These are phyloP conservation scores for Capsicum pubescens DNA, from an alignment of 257 asterid species.

Conservation along the genomic window DNA sequence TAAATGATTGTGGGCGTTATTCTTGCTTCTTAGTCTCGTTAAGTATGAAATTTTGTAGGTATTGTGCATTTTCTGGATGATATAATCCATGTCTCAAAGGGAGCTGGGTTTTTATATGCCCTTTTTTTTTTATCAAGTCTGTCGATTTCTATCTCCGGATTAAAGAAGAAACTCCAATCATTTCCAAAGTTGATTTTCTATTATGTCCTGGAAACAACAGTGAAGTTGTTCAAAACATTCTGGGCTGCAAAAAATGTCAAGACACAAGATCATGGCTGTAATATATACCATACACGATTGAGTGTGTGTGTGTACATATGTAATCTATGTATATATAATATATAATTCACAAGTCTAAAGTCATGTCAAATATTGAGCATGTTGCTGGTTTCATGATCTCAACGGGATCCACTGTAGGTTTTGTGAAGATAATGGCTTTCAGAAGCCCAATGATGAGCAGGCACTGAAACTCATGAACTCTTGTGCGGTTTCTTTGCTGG, in stretches of 20 bases:
- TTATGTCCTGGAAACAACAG: constrained; percentile 1
- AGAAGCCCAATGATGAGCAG: constrained; percentile 85
- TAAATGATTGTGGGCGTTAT: background rate
- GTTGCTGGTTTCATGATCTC: constrained; percentile 9
- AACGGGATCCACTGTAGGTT: constrained; percentile 47
- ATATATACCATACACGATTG: background rate
- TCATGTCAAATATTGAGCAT: constrained; percentile 13
- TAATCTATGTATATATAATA: background rate
- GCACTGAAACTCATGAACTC: constrained; percentile 90
- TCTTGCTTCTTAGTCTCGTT: constrained; percentile 9
- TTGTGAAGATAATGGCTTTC: constrained; percentile 75
- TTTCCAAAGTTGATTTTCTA: background rate
- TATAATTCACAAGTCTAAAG: background rate
- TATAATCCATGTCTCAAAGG: background rate
- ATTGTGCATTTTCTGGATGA: background rate
- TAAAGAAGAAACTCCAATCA: background rate
- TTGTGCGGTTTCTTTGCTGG: constrained; percentile 70
- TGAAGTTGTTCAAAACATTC: background rate
- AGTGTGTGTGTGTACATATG: background rate
- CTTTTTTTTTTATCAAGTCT: constrained; percentile 14
- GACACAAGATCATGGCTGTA: background rate
- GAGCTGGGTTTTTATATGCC: background rate
- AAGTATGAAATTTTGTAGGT: background rate
- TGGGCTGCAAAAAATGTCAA: background rate
- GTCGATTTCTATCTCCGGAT: background rate